Percentiles rank a stretch among this genome's conserved stretches.
Conservation (phyloP, 352 stramenopile genomes). For the Pythium periplocum region DNA sequence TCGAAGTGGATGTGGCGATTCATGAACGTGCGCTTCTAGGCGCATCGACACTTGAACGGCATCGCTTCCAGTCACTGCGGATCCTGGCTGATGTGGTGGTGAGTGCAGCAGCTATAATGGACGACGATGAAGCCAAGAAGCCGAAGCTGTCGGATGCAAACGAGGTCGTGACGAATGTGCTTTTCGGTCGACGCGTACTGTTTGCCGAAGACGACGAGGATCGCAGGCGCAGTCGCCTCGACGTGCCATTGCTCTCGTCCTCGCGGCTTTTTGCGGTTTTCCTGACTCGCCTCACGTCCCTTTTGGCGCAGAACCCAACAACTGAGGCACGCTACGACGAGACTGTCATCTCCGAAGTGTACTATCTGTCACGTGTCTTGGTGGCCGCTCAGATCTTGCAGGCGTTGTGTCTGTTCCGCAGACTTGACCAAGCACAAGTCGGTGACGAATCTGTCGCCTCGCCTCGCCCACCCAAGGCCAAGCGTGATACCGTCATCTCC, state of each 20-base stretch:
- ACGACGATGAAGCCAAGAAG: neutral
- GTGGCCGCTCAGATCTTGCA: slow-evolving; percentile 61
- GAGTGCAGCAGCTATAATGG: slow-evolving; percentile 17
- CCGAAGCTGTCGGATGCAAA: slow-evolving; percentile 18
- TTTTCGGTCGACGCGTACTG: slow-evolving; percentile 72
- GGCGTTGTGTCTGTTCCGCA: slow-evolving; percentile 22
- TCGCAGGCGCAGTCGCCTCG: neutral
- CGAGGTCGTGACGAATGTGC: slow-evolving; percentile 39
- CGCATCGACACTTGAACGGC: slow-evolving; percentile 21
- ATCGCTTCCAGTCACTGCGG: slow-evolving; percentile 56
- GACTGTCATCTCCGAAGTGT: slow-evolving; percentile 43
- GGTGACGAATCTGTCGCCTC: neutral
- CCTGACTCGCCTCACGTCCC: neutral
- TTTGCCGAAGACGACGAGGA: slow-evolving; percentile 59
- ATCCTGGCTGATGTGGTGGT: slow-evolving; percentile 39
- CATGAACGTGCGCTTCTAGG: slow-evolving; percentile 31
- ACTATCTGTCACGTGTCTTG: slow-evolving; percentile 48
- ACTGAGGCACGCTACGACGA: slow-evolving; percentile 12
- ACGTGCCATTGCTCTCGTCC: neutral
- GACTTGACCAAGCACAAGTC: neutral
- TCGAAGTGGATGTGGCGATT: slow-evolving; percentile 50
- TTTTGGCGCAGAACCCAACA: slow-evolving; percentile 11
- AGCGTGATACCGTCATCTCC: neutral
- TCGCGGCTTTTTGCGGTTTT: neutral
- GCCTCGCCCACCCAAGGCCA: too few species aligned